phyloP scores from a whole-genome alignment of 495 filamentous ascomycete genomes.

The Neurospora pannonica region DNA sequence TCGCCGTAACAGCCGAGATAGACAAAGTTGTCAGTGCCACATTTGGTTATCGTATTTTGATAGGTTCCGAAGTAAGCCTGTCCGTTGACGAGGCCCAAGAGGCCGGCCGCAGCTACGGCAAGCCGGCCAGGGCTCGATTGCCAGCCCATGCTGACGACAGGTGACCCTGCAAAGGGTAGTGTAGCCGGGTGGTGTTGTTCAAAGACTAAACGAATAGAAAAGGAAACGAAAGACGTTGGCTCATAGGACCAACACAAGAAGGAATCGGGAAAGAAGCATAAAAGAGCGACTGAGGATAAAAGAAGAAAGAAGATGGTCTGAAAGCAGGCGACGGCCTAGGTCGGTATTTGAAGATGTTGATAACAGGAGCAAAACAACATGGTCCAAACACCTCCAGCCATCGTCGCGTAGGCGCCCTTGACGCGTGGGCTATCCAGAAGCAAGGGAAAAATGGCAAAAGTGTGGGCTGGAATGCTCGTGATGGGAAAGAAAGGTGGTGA shows the following conservation, averaged over 20 bases:
- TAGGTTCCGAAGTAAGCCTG: constrained; percentile 15
- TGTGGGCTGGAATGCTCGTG: background rate
- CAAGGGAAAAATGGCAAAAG: background rate
- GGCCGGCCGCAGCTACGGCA: constrained; percentile 16
- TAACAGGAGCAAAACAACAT: background rate
- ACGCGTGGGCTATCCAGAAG: background rate
- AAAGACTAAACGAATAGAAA: background rate
- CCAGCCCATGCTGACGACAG: constrained; percentile 15
- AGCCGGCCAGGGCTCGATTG: constrained; percentile 12
- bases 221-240: background rate
- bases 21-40: constrained; percentile 11
- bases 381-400: background rate
- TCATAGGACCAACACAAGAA: background rate
- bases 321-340: background rate
- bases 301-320: background rate
- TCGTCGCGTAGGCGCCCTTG: background rate
- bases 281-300: background rate
- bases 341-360: constrained; percentile 1
- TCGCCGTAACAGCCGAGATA: constrained; percentile 14
- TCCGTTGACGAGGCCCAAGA: constrained; percentile 13
- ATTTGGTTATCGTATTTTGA: background rate
- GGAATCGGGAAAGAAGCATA: background rate
- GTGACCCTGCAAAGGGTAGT: background rate
- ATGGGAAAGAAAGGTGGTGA: background rate
- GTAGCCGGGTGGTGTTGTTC: background rate